Base-by-base conservation (phyloP, 805 yeast genomes). In the Metschnikowia gruessii region DNA sequence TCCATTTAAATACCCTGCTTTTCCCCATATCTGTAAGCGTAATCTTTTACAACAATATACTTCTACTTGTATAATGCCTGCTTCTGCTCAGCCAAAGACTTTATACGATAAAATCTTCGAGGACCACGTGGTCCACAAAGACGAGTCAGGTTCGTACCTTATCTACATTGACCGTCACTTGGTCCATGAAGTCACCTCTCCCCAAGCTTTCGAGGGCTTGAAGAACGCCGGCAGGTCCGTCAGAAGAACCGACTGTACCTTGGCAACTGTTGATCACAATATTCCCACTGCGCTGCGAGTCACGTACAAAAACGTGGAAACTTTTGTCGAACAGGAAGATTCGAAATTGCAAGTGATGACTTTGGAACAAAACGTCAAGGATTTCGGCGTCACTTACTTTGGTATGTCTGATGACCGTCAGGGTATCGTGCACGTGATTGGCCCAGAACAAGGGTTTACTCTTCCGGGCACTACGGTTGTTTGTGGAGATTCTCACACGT, bases 381-480 rank as follows among this genome's bases (percentile, higher is more conserved):
- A 83, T 54, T 94, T 92, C 61, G 92, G 81, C 59, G 85, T 94
- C 32, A 85, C 96, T 12, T 94, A 84, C 65, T 91, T 92, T 55
- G 99, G 99, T 57, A 87, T 94, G 95, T 78, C 83, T 49, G 98
- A 92, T 70, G 77, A 77, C 53, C 83, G 98, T 70, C 99, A 94
- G 72, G 99, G 99, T 59, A 94, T 94, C 64, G 99, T 94, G 46
- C 99, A 94, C 68, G 88, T 94, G 56, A 95, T 94, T 50, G 99
- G 99, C 40, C 99, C 99, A 32, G 99, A 94, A 68, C 98, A 94
- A 72, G 99, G 98, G 42, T 94, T 94, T 73, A 94, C 99, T 30
- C 76, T 94, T 43, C 99, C 99, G 31, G 99, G 99, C 59, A 90
- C 98, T 42, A 94, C 99, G 3, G 97, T 94, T 29, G 99, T 94